Evolutionary conservation across 352 stramenopile species (phyloP).

Genomic region (Blastocystis sp.): DNA sequence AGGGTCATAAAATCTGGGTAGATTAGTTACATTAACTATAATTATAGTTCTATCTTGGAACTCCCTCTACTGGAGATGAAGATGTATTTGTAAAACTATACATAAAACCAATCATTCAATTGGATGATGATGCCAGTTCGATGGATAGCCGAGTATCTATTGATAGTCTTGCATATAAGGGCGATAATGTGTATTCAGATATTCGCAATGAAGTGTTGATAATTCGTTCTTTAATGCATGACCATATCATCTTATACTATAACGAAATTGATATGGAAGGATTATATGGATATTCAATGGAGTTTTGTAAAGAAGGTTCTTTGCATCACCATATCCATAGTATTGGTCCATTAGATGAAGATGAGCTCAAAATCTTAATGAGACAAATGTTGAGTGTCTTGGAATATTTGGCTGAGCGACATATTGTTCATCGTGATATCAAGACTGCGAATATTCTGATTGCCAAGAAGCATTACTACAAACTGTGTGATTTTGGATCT

Average conservation of each 20-base stretch:
- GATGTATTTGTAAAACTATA: conserved; percentile 10
- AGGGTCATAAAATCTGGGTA: no score
- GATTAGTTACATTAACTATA: background rate
- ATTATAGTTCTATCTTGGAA: conserved; percentile 3
- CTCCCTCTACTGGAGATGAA: background rate
- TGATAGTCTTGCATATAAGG: background rate
- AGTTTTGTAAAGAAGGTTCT: conserved; percentile 1
- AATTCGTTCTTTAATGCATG: background rate
- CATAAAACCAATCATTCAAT: background rate
- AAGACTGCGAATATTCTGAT: conserved; percentile 57
- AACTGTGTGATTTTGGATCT: conserved; percentile 35
- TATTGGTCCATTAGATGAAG: background rate
- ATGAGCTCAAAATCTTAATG: background rate
- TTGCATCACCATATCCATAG: conserved; percentile 18
- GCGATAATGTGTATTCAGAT: background rate
- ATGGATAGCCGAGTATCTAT: background rate
- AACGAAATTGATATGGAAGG: background rate
- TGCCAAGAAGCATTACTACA: background rate
- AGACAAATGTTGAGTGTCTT: conserved; percentile 29
- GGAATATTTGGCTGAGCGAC: background rate
- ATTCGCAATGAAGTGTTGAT: background rate
- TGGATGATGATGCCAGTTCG: background rate
- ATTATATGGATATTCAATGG: conserved; percentile 17
- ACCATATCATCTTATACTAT: conserved; percentile 46
- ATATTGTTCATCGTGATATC: conserved; percentile 34